Evolutionary conservation across 768 basidiomycete genomes (phyloP).

Genomic region (Leccinum subgranulosum): DNA sequence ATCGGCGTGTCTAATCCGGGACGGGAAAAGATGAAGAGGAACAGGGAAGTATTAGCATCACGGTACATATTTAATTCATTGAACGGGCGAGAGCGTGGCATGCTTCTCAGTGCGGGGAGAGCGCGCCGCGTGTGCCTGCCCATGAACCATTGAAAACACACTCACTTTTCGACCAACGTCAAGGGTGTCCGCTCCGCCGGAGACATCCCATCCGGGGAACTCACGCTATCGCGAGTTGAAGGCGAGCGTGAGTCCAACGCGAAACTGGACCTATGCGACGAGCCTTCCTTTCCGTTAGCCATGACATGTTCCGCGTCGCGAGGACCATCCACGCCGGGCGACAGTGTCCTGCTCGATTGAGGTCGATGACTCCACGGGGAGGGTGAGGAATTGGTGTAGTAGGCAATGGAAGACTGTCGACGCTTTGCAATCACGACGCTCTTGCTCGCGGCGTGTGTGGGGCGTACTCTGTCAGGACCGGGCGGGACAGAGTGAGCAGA

Average conservation of each 20-base stretch:
- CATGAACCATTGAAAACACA: slow-evolving; percentile 7
- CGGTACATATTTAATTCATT: not conserved
- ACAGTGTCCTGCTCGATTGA: not conserved
- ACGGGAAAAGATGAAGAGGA: not conserved
- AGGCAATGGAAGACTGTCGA: slow-evolving; percentile 29
- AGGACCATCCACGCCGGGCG: not conserved
- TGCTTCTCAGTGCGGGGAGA: not conserved
- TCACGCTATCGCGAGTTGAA: slow-evolving; percentile 19
- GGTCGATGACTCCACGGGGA: slow-evolving; percentile 21
- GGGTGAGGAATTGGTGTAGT: slow-evolving; percentile 27
- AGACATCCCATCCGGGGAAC: slow-evolving; percentile 6
- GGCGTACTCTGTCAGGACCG: not conserved
- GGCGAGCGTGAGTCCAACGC: slow-evolving; percentile 11
- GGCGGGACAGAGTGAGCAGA: not conserved
- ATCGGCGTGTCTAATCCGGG: slow-evolving; percentile 62
- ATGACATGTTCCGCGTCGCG: slow-evolving; percentile 1
- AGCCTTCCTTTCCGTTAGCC: slow-evolving; percentile 8
- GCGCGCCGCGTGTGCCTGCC: not conserved
- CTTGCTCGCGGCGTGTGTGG: not conserved
- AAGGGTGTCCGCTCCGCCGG: slow-evolving; percentile 38
- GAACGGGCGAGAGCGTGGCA: not conserved
- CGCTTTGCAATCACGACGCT: slow-evolving; percentile 6
- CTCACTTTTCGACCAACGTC: slow-evolving; percentile 73
- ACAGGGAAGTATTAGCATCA: not conserved
- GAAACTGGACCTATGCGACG: slow-evolving; percentile 21